Conservation (phyloP, 2,329 filamentous ascomycete genomes). For the Lecanosticta acicola region DNA sequence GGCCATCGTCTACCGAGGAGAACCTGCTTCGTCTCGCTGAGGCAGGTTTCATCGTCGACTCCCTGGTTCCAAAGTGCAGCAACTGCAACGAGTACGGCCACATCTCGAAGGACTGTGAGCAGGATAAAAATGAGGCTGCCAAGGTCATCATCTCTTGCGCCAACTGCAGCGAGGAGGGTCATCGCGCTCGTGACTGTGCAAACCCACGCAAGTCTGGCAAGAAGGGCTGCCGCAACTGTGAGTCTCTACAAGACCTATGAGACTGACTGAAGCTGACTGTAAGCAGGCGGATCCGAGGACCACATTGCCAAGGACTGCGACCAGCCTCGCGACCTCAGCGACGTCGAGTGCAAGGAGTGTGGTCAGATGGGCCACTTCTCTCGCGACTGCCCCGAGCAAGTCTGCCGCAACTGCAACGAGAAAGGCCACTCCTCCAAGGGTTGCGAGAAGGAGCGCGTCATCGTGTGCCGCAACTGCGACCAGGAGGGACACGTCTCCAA, state of each 20-base stretch:
- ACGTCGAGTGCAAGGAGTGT: constrained; percentile 33
- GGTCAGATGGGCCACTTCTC: constrained; percentile 30
- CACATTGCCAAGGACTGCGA: constrained; percentile 62
- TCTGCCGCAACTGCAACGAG: constrained; percentile 34
- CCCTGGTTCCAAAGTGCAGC: constrained; percentile 45
- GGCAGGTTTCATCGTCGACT: constrained; percentile 48
- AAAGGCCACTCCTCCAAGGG: constrained; percentile 31
- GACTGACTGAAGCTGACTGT: not conserved
- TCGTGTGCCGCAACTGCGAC: constrained; percentile 35
- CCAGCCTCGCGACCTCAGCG: constrained; percentile 39
- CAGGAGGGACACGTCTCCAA: constrained; percentile 22
- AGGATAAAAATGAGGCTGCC: constrained; percentile 40
- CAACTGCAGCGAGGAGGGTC: constrained; percentile 49
- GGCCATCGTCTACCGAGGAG: constrained; percentile 46
- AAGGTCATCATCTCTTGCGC: constrained; percentile 45
- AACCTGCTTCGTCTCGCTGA: constrained; percentile 49
- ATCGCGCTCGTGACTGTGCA: constrained; percentile 58
- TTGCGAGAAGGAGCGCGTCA: constrained; percentile 31
- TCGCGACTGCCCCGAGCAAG: constrained; percentile 30
- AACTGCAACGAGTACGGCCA: constrained; percentile 48
- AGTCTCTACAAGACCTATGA: not conserved
- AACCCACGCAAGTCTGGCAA: constrained; percentile 52
- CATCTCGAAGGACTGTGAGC: constrained; percentile 40
- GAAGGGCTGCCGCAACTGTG: constrained; percentile 33
- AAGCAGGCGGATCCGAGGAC: constrained; percentile 15